These are phyloP conservation scores for Tilletia caries DNA, from an alignment of 1,284 basidiomycete genomes.

Conservation along the genomic window DNA sequence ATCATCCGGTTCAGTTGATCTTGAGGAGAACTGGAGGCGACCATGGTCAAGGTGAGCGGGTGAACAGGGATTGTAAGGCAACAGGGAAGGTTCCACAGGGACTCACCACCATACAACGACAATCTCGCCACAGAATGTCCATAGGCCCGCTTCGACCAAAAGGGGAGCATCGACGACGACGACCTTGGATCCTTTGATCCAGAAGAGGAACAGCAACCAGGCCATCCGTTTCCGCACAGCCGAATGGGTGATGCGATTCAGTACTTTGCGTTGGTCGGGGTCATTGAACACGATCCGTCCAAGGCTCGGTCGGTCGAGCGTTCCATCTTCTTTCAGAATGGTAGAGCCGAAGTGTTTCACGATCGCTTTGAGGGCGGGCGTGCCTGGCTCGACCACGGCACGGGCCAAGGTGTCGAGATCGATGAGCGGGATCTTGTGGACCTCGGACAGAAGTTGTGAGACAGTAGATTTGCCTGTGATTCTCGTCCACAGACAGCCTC, in stretches of 20 bases:
- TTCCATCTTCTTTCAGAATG: conserved; percentile 66
- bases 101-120: conserved; percentile 84
- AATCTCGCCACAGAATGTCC: conserved; percentile 77
- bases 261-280: conserved; percentile 65
- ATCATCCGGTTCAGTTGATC: conserved; percentile 49
- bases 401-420: conserved; percentile 91
- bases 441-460: conserved; percentile 66
- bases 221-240: conserved; percentile 76
- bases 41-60: not conserved
- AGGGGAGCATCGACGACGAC: conserved; percentile 91
- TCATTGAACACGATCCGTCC: conserved; percentile 74
- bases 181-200: conserved; percentile 73
- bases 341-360: conserved; percentile 68
- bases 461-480: conserved; percentile 74
- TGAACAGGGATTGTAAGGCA: not conserved
- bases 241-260: conserved; percentile 87
- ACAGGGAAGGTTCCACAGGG: not conserved
- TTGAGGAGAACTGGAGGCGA: conserved; percentile 28
- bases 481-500: not conserved
- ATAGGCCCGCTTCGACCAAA: conserved; percentile 82
- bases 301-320: conserved; percentile 76
- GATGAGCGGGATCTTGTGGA: conserved; percentile 70
- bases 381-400: conserved; percentile 80
- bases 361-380: conserved; percentile 69
- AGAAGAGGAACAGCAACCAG: conserved; percentile 66